phyloP scores from a whole-genome alignment of 2,329 filamentous ascomycete genomes.

The Xylaria sp. region DNA sequence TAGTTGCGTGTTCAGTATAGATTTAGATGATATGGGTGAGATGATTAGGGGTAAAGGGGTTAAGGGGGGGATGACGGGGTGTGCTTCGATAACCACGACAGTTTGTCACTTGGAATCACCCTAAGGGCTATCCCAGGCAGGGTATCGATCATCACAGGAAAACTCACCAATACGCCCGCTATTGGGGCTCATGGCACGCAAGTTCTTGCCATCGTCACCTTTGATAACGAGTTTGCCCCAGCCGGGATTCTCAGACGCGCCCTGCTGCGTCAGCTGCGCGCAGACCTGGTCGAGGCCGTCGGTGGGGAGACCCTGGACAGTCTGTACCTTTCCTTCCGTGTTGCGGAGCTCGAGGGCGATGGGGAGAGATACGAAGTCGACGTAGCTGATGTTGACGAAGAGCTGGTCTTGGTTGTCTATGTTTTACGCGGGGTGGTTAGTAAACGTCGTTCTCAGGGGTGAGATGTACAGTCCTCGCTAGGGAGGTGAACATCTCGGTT shows the following conservation, averaged over 20 bases:
- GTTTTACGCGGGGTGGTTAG: not conserved
- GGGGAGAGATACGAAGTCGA: slow-evolving; percentile 79
- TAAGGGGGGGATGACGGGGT: too few relatives aligned
- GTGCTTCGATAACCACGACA: not conserved
- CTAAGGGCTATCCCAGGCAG: too few relatives aligned
- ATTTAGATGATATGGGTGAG: too few relatives aligned
- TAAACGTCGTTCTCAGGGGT: not conserved
- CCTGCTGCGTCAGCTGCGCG: slow-evolving; percentile 58
- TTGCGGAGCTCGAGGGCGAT: slow-evolving; percentile 66
- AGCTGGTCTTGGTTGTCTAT: slow-evolving; percentile 69
- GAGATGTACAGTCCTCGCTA: too few relatives aligned
- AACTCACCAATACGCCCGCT: slow-evolving; percentile 54
- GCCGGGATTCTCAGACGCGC: slow-evolving; percentile 58
- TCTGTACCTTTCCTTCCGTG: slow-evolving; percentile 56
- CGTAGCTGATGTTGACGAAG: slow-evolving; percentile 77
- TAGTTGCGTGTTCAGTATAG: not conserved
- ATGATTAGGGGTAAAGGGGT: not conserved
- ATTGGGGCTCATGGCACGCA: slow-evolving; percentile 67
- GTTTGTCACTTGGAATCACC: too few relatives aligned
- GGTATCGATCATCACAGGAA: not conserved
- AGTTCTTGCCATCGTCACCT: slow-evolving; percentile 52
- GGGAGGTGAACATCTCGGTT: not conserved
- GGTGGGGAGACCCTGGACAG: slow-evolving; percentile 61
- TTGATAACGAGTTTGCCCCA: slow-evolving; percentile 65
- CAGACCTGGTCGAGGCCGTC: slow-evolving; percentile 61